Percentiles rank a stretch among this genome's conserved stretches.
phyloP scores from a whole-genome alignment of 257 asterid species.

The Gentiana straminea region DNA sequence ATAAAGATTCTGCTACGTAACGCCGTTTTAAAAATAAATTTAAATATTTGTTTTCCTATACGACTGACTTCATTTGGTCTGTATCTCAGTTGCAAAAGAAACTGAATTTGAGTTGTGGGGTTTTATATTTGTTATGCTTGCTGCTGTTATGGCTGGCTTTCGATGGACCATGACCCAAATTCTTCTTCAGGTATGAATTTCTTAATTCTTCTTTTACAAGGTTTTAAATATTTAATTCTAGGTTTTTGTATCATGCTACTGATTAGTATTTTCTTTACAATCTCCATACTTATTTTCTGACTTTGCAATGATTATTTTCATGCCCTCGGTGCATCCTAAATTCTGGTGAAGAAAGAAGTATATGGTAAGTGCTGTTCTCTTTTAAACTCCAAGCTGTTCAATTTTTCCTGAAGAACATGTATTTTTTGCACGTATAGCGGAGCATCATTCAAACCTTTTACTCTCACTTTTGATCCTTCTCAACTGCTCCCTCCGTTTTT shows the following conservation, averaged over 20 bases:
- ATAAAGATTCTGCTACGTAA: constrained; percentile 1
- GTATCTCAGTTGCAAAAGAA: constrained; percentile 81
- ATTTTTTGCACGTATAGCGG: too few species aligned
- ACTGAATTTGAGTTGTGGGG: constrained; percentile 98
- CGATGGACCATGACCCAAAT: constrained; percentile 99
- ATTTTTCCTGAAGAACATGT: neutral
- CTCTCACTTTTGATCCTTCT: too few species aligned
- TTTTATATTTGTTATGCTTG: constrained; percentile 85
- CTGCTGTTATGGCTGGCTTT: constrained; percentile 98
- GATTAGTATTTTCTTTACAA: constrained; percentile 5
- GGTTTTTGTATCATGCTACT: neutral
- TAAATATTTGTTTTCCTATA: too few species aligned
- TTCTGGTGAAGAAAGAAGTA: constrained; percentile 73
- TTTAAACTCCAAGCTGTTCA: constrained; percentile 9
- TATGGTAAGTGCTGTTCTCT: constrained; percentile 55
- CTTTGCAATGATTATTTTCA: constrained; percentile 16
- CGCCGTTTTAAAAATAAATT: too few species aligned
- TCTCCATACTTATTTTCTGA: constrained; percentile 18
- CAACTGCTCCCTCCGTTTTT: too few species aligned
- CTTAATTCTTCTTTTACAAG: constrained; percentile 6
- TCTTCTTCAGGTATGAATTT: constrained; percentile 79
- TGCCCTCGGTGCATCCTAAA: constrained; percentile 33
- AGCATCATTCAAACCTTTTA: too few species aligned
- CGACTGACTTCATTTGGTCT: constrained; percentile 7
- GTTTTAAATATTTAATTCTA: neutral